Evolutionary conservation across 2,329 filamentous ascomycete species (phyloP).

Genomic region (Fusarium foetens): DNA sequence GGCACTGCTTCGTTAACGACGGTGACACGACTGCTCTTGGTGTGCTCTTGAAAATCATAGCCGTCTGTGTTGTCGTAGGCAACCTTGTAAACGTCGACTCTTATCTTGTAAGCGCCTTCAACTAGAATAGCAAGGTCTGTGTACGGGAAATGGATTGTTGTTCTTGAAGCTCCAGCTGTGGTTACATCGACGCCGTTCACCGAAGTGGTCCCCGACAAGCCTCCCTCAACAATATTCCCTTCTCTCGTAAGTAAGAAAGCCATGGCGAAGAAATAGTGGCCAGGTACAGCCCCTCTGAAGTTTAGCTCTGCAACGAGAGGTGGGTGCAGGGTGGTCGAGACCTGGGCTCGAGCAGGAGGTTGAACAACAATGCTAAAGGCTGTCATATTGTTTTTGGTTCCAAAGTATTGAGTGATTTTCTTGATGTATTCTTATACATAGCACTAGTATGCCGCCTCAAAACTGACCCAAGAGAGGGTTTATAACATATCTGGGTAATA

Average conservation of each 20-base stretch:
- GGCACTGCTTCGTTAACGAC: conserved; percentile 19
- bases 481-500: conserved; percentile 13
- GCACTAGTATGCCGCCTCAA: conserved; percentile 15
- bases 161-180: conserved; percentile 1
- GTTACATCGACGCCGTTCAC: conserved; percentile 31
- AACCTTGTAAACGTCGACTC: conserved; percentile 45
- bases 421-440: neutral
- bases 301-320: conserved; percentile 36
- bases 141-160: conserved; percentile 42
- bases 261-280: conserved; percentile 44
- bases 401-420: neutral
- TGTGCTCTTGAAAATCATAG: conserved; percentile 26
- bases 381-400: conserved; percentile 18
- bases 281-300: neutral
- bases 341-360: conserved; percentile 36
- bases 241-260: conserved; percentile 35
- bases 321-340: conserved; percentile 36
- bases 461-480: neutral
- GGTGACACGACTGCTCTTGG: conserved; percentile 27
- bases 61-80: conserved; percentile 13
- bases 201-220: conserved; percentile 32
- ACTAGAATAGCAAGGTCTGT: conserved; percentile 37
- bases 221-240: conserved; percentile 32
- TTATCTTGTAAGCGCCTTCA: conserved; percentile 42
- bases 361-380: conserved; percentile 38